These are phyloP conservation scores for Letharia lupina DNA, from an alignment of 495 filamentous ascomycete species.

Conservation along the genomic window DNA sequence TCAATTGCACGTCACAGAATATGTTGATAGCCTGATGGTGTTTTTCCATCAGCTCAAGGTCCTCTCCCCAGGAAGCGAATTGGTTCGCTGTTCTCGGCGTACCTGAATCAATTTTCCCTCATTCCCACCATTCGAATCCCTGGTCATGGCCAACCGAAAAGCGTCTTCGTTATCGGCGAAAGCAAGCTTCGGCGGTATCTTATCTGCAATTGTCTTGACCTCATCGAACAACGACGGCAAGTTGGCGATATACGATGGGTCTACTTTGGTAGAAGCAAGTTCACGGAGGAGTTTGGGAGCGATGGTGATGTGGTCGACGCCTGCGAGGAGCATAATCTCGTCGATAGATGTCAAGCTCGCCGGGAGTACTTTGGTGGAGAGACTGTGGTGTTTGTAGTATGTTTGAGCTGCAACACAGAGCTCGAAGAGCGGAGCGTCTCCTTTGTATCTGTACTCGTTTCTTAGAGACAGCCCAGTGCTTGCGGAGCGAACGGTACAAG, in stretches of 20 bases:
- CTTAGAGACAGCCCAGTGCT: not conserved
- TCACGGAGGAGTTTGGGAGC: not conserved
- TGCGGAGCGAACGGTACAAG: not conserved
- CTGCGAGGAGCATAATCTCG: not conserved
- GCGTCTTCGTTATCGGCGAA: not conserved
- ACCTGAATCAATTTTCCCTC: conserved; percentile 1
- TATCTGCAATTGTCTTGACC: not conserved
- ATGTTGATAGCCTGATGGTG: not conserved
- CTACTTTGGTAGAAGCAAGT: not conserved
- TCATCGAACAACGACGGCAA: not conserved
- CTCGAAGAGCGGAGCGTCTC: not conserved
- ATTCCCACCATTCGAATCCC: not conserved
- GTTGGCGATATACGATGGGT: not conserved
- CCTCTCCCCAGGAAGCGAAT: not conserved
- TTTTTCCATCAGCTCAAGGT: not conserved
- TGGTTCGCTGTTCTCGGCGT: not conserved
- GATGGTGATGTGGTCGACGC: not conserved
- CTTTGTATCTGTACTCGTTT: not conserved
- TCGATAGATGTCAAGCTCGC: conserved; percentile 1
- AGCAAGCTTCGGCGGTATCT: not conserved
- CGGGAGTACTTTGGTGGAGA: not conserved
- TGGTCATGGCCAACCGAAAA: not conserved
- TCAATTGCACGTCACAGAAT: conserved; percentile 3
- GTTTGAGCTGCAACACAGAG: not conserved
- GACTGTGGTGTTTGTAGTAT: not conserved